Evolutionary conservation across 225 moss, liverwort and hornwort species (phyloP), one percentile per base, ranked within the genome.

Genomic region (Bryoerythrophyllum caledonicum): DNA sequence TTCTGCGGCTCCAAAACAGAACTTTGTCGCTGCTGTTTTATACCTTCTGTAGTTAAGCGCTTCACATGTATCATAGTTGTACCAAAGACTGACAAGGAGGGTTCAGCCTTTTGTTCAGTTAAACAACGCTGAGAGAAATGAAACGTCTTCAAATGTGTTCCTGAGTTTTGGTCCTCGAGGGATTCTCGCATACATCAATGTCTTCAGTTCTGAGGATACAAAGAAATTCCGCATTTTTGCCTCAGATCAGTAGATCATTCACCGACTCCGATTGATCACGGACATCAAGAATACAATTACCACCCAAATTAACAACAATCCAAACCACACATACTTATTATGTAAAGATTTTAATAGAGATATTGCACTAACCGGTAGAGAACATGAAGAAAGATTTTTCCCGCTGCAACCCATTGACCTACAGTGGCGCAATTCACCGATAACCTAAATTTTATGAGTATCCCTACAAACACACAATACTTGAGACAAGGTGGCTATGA

Each of bases 11-110:
- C 37, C 30, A 46, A 27, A 62, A 44, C 11, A 35, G 41, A 72
- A 56, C 51, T 15, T 5, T 27, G 14, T 25, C 60, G 14, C 30
- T 55, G 14, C 60, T 46, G 60, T 41, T 52, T 12, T 17, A 13
- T 10, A n/a, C 26, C 19, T 2, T 17, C 30, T 43, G 15, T 40
- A 60, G 60, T 27, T 16, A 51, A 65, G 38, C 8, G 38, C 71
- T 35, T 57, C 24, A 32, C 26, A 7, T 75, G 66, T 67, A 57
- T 58, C 46, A 58, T 65, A 67, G 66, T 32, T 67, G 44, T 75
- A 56, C 43, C 43, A 8, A 66, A 43, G 30, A 44, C 43, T 20
- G 9, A 10, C 16, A 21, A 27, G 34, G 14, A 40, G 67, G 6
- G 58, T 41, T 17, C 28, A 21, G 58, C 30, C 15, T 37, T 16